Base-by-base conservation (phyloP, 192 early-diverging fungal genomes). In the Podila minutissima region DNA sequence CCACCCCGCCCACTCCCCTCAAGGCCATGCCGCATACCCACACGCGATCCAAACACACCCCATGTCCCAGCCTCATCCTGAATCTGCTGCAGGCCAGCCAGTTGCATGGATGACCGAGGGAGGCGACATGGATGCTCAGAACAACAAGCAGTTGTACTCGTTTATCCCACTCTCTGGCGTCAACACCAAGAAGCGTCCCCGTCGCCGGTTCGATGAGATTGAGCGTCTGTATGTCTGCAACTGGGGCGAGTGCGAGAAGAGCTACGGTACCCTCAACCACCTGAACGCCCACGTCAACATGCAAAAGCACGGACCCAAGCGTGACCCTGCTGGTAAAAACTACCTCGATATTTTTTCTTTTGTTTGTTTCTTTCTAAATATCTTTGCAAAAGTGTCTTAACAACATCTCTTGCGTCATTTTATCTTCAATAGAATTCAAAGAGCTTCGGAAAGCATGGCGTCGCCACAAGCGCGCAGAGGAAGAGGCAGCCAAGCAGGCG, bases 271-370 rank as follows among this genome's bases (percentile, higher is more conserved):
- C 26, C 72, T 92, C 12, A 92, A 92, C 71, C 90, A 92, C 57
- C 70, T 92, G 48, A 92, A 92, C 68, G 88, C 90, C n/a, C 90
- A 92, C 69, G 87, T 92, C 13, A 84, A 72, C 49, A 92, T 92
- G 90, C 90, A 92, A 64, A 90, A 88, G 71, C 90, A 92, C 66
- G 90, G 87, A 59, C 83, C 74, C 11, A 91, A 91, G 65, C 85
- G 89, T 12, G 82, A 84, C 48, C 88, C 89, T 2, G 51, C 84
- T 51, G 84, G 78, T 83, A 76, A 75, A 68, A 53, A 10, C 29
- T 31, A n/a, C 6, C 24, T 24, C 0, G 3, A 32, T 26, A 20
- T 24, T 33, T 13, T 11, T 12, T 19, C 17, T 29, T 7, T n/a
- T 62, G 33, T 55, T 38, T n/a, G n/a, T 5, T 62, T 31, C 31